These are phyloP conservation scores for Purshia tridentata DNA, from an alignment of 306 rosid genomes.

Conservation along the genomic window DNA sequence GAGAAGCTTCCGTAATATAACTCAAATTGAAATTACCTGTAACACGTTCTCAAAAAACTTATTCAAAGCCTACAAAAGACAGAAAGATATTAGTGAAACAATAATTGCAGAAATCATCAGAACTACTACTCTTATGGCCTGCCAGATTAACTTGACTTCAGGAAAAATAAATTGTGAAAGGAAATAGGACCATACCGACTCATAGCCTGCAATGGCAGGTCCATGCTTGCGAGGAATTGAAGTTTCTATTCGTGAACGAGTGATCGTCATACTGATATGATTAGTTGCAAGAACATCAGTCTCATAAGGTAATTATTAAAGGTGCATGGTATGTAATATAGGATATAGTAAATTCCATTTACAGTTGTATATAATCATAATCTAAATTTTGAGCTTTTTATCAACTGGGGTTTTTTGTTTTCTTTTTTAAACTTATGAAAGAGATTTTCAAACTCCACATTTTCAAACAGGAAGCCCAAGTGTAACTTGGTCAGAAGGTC, in stretches of 20 bases:
- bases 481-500: no score
- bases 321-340: neutral
- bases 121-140: slow-evolving; percentile 11
- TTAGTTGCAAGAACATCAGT: slow-evolving; percentile 24
- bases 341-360: neutral
- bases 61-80: slow-evolving; percentile 69
- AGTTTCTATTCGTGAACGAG: slow-evolving; percentile 87
- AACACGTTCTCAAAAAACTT: slow-evolving; percentile 89
- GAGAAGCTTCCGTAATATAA: slow-evolving; percentile 3
- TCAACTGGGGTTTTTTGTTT: no score
- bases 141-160: neutral
- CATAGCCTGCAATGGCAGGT: slow-evolving; percentile 92
- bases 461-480: neutral
- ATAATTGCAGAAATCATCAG: slow-evolving; percentile 5
- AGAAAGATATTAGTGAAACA: slow-evolving; percentile 29
- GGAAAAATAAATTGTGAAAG: neutral
- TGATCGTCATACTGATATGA: slow-evolving; percentile 69
- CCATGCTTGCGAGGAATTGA: slow-evolving; percentile 99
- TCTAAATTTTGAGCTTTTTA: neutral
- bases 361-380: neutral
- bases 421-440: neutral
- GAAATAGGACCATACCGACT: slow-evolving; percentile 53
- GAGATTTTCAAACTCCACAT: neutral
- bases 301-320: neutral
- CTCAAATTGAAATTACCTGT: slow-evolving; percentile 50